Evolutionary conservation across 805 yeast genomes (phyloP), one percentile per base, ranked within the genome.

Genomic region (Cyberlindnera galapagoensis): DNA sequence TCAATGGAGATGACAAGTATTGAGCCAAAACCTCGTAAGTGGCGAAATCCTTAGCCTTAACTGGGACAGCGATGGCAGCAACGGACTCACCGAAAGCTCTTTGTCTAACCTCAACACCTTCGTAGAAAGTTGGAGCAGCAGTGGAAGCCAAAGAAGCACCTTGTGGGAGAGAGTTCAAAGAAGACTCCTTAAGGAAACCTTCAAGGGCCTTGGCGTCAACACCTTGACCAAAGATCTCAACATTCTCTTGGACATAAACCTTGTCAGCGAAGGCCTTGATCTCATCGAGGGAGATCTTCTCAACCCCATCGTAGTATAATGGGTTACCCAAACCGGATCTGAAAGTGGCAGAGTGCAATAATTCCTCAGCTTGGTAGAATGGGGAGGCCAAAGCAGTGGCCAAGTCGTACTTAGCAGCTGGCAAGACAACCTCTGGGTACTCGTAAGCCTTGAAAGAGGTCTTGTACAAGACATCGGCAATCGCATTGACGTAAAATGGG

Each of bases 261-360:
- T 71, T 62, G 44, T 72, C 60, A 42, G 94, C 88, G 56, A 66
- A 84, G 26, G 58, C 59, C 49, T 71, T 67, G 53, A 92, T 68
- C 39, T 80, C 86, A 34, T 78, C 86, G 34, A 74, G 50, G 21
- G 79, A 41, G 47, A 76, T 65, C 48, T 67, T 63, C 43, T 69
- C 60, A 43, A 71, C 69, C 40, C 84, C 82, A 58, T 82, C 81
- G 57, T 73, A 84, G 58, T 71, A 71, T 51, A 85, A 69, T 44
- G 95, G 80, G 62, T 80, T 75, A 53, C 96, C 97, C 52, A 84
- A 75, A 34, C 95, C 97, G 40, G 62, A 67, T 70, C 92, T 83
- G 76, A 82, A 92, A 31, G 94, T 75, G 39, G 77, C 64, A 48
- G 76, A 74, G 65, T 84, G 90, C 55, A 86, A 74, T 46, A 76